Percentiles rank a stretch among this genome's conserved stretches.
phyloP scores from a whole-genome alignment of 179 eudicot genomes.

The Silene noctiflora region DNA sequence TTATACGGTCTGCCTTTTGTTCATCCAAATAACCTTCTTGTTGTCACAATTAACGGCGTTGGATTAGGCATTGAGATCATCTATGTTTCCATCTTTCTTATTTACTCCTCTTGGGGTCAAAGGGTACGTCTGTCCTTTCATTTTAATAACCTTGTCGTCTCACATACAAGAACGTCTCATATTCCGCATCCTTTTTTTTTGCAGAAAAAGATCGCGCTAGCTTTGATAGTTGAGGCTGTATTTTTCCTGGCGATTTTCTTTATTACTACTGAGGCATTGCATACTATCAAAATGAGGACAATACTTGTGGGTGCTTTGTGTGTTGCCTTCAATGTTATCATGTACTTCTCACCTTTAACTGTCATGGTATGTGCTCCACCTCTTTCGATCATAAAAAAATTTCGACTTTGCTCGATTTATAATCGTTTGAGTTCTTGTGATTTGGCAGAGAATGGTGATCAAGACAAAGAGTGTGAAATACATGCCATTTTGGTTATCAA shows the following conservation, averaged over 20 bases:
- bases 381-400: neutral
- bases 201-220: slow-evolving; percentile 16
- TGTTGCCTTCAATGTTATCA: slow-evolving; percentile 30
- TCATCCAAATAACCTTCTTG: slow-evolving; percentile 37
- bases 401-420: too few species aligned
- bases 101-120: slow-evolving; percentile 18
- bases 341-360: slow-evolving; percentile 38
- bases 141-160: neutral
- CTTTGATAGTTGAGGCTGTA: slow-evolving; percentile 14
- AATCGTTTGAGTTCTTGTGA: neutral
- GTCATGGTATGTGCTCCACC: slow-evolving; percentile 25
- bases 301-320: slow-evolving; percentile 32
- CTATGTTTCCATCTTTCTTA: slow-evolving; percentile 35
- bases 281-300: slow-evolving; percentile 19
- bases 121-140: slow-evolving; percentile 25
- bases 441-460: slow-evolving; percentile 45
- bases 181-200: neutral
- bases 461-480: slow-evolving; percentile 64
- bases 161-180: neutral
- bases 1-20: slow-evolving; percentile 45
- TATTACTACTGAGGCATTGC: slow-evolving; percentile 16
- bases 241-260: slow-evolving; percentile 21
- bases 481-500: slow-evolving; percentile 63
- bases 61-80: slow-evolving; percentile 38
- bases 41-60: slow-evolving; percentile 37